phyloP scores from a whole-genome alignment of 2,329 filamentous ascomycete species.

The Diaporthe capsici region DNA sequence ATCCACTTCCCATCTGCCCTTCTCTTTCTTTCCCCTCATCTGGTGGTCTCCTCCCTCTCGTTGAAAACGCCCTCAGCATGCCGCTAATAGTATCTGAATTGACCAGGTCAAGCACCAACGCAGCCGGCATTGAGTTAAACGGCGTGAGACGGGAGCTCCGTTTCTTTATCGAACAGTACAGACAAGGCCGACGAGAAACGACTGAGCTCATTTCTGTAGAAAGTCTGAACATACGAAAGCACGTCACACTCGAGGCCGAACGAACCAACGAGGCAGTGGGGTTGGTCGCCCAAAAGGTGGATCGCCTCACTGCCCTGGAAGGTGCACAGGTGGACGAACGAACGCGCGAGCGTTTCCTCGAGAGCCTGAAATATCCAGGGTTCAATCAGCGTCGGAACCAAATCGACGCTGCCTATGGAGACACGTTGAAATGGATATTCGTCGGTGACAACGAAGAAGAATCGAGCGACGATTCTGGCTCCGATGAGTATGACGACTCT shows the following conservation, averaged over 20 bases:
- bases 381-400: conserved; percentile 15
- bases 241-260: neutral
- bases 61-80: neutral
- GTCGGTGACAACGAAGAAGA: neutral
- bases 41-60: neutral
- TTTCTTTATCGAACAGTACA: conserved; percentile 20
- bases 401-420: neutral
- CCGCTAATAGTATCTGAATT: neutral
- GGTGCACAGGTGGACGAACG: neutral
- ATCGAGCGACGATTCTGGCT: neutral
- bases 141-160: conserved; percentile 6
- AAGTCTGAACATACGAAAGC: neutral
- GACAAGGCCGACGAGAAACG: conserved; percentile 2
- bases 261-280: neutral
- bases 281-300: neutral
- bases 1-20: too few relatives aligned
- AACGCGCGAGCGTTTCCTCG: neutral
- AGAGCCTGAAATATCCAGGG: conserved; percentile 13
- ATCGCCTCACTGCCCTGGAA: neutral
- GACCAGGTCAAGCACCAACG: conserved; percentile 17
- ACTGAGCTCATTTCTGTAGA: neutral
- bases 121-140: neutral
- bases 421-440: conserved; percentile 4
- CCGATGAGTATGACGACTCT: neutral
- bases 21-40: too few relatives aligned